Percentiles rank a stretch among this genome's conserved stretches.
These are phyloP conservation scores for Neonectria faginata DNA, from an alignment of 2,329 filamentous ascomycete species.

Conservation along the genomic window DNA sequence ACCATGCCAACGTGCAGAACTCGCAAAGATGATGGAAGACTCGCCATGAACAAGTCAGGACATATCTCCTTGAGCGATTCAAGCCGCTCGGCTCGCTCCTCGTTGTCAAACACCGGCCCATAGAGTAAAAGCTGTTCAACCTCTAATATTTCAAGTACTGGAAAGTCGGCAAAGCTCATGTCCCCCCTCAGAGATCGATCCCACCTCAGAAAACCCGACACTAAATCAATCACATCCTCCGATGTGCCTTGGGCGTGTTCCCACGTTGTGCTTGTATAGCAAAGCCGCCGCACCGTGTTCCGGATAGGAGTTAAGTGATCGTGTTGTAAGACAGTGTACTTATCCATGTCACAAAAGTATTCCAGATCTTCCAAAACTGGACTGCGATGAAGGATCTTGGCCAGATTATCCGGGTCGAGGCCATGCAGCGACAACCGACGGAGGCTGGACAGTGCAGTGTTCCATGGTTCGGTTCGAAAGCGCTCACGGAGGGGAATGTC, in stretches of 20 bases:
- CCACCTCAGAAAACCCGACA: slow-evolving; percentile 43
- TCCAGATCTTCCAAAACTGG: slow-evolving; percentile 44
- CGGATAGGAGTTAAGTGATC: slow-evolving; percentile 35
- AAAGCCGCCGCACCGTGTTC: slow-evolving; percentile 39
- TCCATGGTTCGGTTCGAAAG: slow-evolving; percentile 43
- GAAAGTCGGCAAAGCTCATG: slow-evolving; percentile 43
- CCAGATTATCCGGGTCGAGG: slow-evolving; percentile 42
- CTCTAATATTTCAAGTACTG: slow-evolving; percentile 43
- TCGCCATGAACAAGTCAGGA: slow-evolving; percentile 43
- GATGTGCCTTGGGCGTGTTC: slow-evolving; percentile 40
- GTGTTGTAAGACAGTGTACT: slow-evolving; percentile 44
- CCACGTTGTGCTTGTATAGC: slow-evolving; percentile 44
- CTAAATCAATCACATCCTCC: slow-evolving; percentile 42
- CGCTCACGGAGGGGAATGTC: slow-evolving; percentile 44
- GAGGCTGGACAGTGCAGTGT: slow-evolving; percentile 40
- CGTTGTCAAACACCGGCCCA: slow-evolving; percentile 42
- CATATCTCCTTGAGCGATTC: slow-evolving; percentile 35
- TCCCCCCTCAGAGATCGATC: slow-evolving; percentile 41
- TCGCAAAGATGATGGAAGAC: slow-evolving; percentile 39
- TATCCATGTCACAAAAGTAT: slow-evolving; percentile 47
- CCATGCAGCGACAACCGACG: slow-evolving; percentile 43
- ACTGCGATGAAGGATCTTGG: slow-evolving; percentile 42
- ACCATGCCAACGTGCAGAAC: slow-evolving; percentile 45
- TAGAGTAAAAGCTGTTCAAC: slow-evolving; percentile 46
- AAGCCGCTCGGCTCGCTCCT: slow-evolving; percentile 35